These are phyloP conservation scores for Psilocybe subaeruginosa DNA, from an alignment of 768 basidiomycete species.

Conservation along the genomic window DNA sequence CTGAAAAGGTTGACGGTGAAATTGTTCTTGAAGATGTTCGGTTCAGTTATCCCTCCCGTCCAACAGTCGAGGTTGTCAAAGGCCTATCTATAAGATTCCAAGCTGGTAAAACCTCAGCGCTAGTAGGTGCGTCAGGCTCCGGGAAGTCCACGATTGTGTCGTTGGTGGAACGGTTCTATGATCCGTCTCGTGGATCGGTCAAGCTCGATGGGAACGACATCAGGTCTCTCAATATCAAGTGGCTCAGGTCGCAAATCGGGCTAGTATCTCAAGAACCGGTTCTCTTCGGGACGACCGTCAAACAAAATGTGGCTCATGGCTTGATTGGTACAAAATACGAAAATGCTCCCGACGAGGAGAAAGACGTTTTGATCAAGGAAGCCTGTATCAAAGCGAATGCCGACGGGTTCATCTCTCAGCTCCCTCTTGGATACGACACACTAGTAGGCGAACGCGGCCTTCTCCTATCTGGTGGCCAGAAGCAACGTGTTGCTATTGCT, in stretches of 20 bases:
- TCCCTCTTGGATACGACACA: slow-evolving; percentile 81
- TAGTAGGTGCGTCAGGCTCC: slow-evolving; percentile 83
- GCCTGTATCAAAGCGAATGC: slow-evolving; percentile 74
- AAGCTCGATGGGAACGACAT: slow-evolving; percentile 55
- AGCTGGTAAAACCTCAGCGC: slow-evolving; percentile 67
- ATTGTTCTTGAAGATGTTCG: slow-evolving; percentile 15
- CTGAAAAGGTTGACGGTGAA: slow-evolving; percentile 64
- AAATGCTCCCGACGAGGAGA: slow-evolving; percentile 47
- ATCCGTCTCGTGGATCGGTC: slow-evolving; percentile 63
- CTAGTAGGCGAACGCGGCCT: slow-evolving; percentile 83
- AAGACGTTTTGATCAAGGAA: slow-evolving; percentile 38
- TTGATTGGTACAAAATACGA: slow-evolving; percentile 23
- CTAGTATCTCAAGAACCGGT: slow-evolving; percentile 80
- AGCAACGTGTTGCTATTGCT: slow-evolving; percentile 89
- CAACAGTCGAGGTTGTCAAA: slow-evolving; percentile 18
- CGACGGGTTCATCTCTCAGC: slow-evolving; percentile 72
- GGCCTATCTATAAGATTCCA: slow-evolving; percentile 15
- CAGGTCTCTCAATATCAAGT: slow-evolving; percentile 54
- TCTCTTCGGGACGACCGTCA: slow-evolving; percentile 77
- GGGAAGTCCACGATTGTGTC: slow-evolving; percentile 85
- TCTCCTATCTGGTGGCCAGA: slow-evolving; percentile 90
- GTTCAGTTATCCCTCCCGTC: slow-evolving; percentile 20
- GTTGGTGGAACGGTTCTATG: slow-evolving; percentile 79
- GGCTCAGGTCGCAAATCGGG: slow-evolving; percentile 74
- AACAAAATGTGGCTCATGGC: slow-evolving; percentile 80